Base-by-base conservation (phyloP, 176 grass and related monocot species). In the Phragmites australis region DNA sequence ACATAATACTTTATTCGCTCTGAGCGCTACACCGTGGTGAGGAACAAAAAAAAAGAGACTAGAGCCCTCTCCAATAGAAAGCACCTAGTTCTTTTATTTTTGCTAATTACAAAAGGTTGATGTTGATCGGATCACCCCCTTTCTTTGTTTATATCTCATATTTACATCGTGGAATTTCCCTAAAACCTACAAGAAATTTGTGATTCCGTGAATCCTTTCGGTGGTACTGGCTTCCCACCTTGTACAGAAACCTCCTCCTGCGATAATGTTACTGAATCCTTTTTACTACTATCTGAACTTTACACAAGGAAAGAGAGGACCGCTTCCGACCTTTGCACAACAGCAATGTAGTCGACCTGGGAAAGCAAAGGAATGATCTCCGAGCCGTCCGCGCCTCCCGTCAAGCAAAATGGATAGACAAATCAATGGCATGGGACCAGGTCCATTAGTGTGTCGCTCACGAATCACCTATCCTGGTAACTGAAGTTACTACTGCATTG, bases 161-260 rank as follows among this genome's bases (percentile, higher is more conserved):
- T 90, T 76, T 90, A 90, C 88, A 86, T 27, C 74, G 46, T 81
- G 72, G 68, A 88, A 78, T 88, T 82, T 88, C 47, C 72, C 88
- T 90, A 79, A 51, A 80, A 51, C 22, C 88, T 93, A 93, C 87
- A 93, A 93, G 90, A 90, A 78, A 82, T 83, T 84, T 19, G 70
- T 6, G 70, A 67, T 87, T 83, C 69, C 10, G 39, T 77, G 52
- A 76, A 91, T 65, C 81, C 67, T 89, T 79, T 62, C 8, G 75
- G 90, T 79, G 83, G 87, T 93, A 93, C 90, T 89, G 68, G 69
- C 80, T 89, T 93, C 87, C 90, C 90, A 89, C 86, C 86, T 79
- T 71, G 68, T 81, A 86, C 76, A 71, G 27, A 75, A 58, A 67
- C 61, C n/a, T 80, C 77, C 76, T 75, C 46, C 58, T 77, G 67